Evolutionary conservation across 1,284 basidiomycete species (phyloP).

Genomic region (Rhodotorula sp.): DNA sequence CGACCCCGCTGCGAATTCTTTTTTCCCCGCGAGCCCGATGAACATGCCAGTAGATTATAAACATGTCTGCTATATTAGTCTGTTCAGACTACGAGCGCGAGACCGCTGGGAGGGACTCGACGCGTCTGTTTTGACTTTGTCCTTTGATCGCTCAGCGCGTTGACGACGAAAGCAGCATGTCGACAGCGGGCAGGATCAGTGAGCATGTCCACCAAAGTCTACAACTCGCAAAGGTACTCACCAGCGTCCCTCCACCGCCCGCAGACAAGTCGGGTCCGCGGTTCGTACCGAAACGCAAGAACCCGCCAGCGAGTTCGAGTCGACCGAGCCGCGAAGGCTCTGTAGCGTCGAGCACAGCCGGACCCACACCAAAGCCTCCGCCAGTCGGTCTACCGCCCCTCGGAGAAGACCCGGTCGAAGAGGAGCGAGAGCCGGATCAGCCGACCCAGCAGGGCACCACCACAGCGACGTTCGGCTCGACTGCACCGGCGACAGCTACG

Average conservation of each 20-base stretch:
- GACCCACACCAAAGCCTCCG: not conserved
- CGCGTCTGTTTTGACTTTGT: too few relatives aligned
- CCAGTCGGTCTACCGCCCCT: not conserved
- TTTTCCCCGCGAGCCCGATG: too few relatives aligned
- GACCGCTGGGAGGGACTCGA: too few relatives aligned
- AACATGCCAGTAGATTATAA: too few relatives aligned
- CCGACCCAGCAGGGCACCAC: not conserved
- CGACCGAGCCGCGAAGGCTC: conserved; percentile 42
- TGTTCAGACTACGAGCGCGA: too few relatives aligned
- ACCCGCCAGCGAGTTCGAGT: not conserved
- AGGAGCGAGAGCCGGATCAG: not conserved
- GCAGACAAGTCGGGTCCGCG: conserved; percentile 62
- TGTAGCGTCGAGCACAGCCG: conserved; percentile 11
- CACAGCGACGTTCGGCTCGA: not conserved
- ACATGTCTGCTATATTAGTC: too few relatives aligned
- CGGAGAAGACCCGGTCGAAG: conserved; percentile 7
- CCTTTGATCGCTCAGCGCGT: too few relatives aligned
- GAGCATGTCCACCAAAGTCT: not conserved
- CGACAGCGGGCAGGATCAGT: conserved; percentile 33
- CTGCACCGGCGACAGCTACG: too few relatives aligned
- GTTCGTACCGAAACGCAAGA: conserved; percentile 79
- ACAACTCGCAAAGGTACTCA: not conserved
- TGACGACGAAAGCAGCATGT: conserved; percentile 9
- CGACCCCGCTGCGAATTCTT: too few relatives aligned
- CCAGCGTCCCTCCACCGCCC: not conserved